Conservation (phyloP, 768 basidiomycete species). For the Tephrocybe sp. region DNA sequence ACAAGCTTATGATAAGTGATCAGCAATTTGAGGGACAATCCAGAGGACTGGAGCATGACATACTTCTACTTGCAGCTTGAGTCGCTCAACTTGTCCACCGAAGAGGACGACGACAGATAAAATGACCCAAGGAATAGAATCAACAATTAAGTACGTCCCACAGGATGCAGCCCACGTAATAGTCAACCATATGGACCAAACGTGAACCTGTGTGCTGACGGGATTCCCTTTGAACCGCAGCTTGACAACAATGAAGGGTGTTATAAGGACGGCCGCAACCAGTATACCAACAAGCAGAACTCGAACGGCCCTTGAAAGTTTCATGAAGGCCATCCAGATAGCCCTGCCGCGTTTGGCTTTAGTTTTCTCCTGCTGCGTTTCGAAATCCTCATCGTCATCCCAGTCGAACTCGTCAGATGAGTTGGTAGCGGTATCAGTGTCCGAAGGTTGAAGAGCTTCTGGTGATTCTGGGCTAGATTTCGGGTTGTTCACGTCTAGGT, state of each 20-base stretch:
- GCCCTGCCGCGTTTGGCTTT: constrained; percentile 62
- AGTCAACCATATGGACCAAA: constrained; percentile 67
- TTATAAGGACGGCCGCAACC: constrained; percentile 61
- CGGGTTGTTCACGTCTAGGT: constrained; percentile 17
- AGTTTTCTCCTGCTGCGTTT: constrained; percentile 23
- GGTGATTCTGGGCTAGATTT: constrained; percentile 19
- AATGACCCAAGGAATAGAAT: constrained; percentile 55
- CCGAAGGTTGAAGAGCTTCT: constrained; percentile 22
- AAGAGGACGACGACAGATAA: constrained; percentile 51
- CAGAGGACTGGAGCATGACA: constrained; percentile 8
- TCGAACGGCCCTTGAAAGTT: constrained; percentile 56
- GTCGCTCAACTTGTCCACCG: constrained; percentile 60
- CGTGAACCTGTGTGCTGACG: constrained; percentile 53
- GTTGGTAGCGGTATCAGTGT: constrained; percentile 53
- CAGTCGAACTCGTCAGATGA: constrained; percentile 73
- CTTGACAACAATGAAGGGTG: constrained; percentile 67
- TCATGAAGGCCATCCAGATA: constrained; percentile 65
- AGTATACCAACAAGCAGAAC: constrained; percentile 57
- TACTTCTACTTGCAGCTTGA: constrained; percentile 71
- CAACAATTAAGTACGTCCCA: constrained; percentile 61
- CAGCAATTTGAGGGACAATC: not conserved
- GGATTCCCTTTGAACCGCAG: constrained; percentile 51
- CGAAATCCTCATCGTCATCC: constrained; percentile 58
- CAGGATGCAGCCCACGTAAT: constrained; percentile 64
- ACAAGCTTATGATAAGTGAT: constrained; percentile 47